Base-by-base conservation (phyloP, 306 rosid genomes). In the Lathyrus tuberosus region DNA sequence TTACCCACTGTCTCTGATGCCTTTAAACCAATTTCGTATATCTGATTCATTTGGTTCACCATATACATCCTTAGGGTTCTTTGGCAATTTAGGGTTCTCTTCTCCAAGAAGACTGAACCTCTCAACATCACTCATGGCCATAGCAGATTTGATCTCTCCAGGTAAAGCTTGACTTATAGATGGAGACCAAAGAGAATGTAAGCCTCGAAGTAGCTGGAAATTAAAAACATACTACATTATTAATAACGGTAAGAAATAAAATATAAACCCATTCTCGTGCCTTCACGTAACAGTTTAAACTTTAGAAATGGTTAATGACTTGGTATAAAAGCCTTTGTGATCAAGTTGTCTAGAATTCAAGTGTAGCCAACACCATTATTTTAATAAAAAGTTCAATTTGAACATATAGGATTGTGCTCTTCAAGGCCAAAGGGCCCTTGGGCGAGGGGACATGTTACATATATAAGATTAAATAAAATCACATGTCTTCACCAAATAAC, bases 1-100 rank as follows among this genome's bases (percentile, higher is more conserved):
- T 28, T 86, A 94, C 97, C 96, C 97, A 67, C 97, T 89, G 78
- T 94, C 99, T 86, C 97, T 83, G 81, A 91, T 82, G 37, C 99
- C 91, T 76, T 94, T 94, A 78, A 91, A 79, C 99, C 97, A 91
- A 69, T 94, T 94, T 53, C 97, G 92, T 68, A 87, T 83, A 59
- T 91, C 92, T 46, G 87, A 74, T 65, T 84, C 97, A 71, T 76
- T 90, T 65, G 89, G 72, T 74, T 94, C 95, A 17, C 76, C 69
- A 62, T 75, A 73, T 52, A 92, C 95, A 86, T 88, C 96, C 80
- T 82, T 91, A 71, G 81, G 61, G 76, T 85, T 82, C 79, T 89
- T 94, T 13, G 85, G 78, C 30, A 80, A 76, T 79, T 94, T 94
- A 61, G 86, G 83, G 85, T 80, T 85, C 75, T 81, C 99, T 91